A percentile compares a stretch with the other conserved stretches of the same genome.
phyloP scores from a whole-genome alignment of 306 rosid species.

The Corylus americana region DNA sequence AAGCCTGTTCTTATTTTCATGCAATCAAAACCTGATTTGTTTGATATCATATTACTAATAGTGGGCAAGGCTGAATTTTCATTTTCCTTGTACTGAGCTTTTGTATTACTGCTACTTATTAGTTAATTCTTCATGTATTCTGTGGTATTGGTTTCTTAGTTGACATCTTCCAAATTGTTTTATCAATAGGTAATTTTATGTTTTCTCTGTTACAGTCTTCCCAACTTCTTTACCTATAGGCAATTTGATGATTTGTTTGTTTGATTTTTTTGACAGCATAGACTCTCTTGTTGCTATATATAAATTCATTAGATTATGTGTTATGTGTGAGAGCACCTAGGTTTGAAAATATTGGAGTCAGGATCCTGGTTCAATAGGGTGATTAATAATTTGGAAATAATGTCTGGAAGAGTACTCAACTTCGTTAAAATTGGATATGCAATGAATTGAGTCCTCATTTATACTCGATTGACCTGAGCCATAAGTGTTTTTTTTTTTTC shows the following conservation, averaged over 20 bases:
- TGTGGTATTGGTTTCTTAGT: not conserved
- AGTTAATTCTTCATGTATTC: not conserved
- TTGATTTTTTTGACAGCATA: not conserved
- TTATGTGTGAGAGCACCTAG: not conserved
- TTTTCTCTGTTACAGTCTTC: not conserved
- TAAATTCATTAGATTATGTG: not conserved
- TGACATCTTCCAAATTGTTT: not conserved
- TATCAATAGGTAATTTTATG: not conserved
- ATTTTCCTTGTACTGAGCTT: not conserved
- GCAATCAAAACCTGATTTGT: not conserved
- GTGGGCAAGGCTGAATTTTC: not conserved
- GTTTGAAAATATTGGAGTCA: not conserved
- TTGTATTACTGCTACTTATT: not conserved
- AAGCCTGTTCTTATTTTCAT: not conserved
- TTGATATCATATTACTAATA: not conserved
- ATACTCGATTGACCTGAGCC: not conserved
- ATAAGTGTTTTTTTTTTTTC: not conserved
- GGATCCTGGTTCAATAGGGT: not conserved
- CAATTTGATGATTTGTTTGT: not conserved
- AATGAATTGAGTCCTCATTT: slow-evolving; percentile 2
- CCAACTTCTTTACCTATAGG: not conserved
- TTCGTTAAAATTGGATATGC: not conserved
- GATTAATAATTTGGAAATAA: not conserved
- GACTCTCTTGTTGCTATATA: not conserved
- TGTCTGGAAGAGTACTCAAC: not conserved